Percentiles rank a stretch among this genome's conserved stretches.
Conservation (phyloP, 2,329 filamentous ascomycete species). For the Hymenoscyphus fraxineus region DNA sequence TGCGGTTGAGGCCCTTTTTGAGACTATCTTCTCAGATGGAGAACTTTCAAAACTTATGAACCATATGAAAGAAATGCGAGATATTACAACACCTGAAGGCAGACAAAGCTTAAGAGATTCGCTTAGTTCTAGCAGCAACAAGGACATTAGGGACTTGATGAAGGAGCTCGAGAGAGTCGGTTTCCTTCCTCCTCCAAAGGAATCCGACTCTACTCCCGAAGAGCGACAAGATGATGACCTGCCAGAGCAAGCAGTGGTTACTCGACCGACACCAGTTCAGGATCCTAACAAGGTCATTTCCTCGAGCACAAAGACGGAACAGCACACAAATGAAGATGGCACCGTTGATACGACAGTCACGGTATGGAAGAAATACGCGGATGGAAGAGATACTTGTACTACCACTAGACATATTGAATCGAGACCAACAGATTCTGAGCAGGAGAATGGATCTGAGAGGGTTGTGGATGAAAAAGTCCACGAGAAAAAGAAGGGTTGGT, state of each 20-base stretch:
- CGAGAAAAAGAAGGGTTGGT: slow-evolving; percentile 25
- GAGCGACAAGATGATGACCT: background rate
- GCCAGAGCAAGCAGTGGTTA: background rate
- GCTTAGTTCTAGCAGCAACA: background rate
- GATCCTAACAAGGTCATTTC: slow-evolving; percentile 24
- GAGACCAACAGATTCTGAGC: background rate
- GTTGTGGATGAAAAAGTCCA: slow-evolving; percentile 8
- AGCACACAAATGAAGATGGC: slow-evolving; percentile 26
- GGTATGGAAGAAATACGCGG: slow-evolving; percentile 28
- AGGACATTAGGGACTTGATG: background rate
- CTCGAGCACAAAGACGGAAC: slow-evolving; percentile 26
- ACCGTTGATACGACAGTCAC: slow-evolving; percentile 27
- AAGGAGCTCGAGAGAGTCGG: background rate
- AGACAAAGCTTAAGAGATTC: background rate
- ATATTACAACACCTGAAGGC: slow-evolving; percentile 1
- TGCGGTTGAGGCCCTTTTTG: slow-evolving; percentile 3
- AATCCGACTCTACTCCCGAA: background rate
- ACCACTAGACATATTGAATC: slow-evolving; percentile 24
- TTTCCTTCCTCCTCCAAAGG: background rate
- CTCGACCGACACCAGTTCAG: background rate
- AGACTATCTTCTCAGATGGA: slow-evolving; percentile 7
- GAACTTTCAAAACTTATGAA: slow-evolving; percentile 1
- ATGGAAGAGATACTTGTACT: slow-evolving; percentile 27
- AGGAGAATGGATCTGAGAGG: background rate
- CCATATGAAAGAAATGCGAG: slow-evolving; percentile 4